phyloP scores from a whole-genome alignment of 352 stramenopile genomes.

The Aphanomyces astaci region DNA sequence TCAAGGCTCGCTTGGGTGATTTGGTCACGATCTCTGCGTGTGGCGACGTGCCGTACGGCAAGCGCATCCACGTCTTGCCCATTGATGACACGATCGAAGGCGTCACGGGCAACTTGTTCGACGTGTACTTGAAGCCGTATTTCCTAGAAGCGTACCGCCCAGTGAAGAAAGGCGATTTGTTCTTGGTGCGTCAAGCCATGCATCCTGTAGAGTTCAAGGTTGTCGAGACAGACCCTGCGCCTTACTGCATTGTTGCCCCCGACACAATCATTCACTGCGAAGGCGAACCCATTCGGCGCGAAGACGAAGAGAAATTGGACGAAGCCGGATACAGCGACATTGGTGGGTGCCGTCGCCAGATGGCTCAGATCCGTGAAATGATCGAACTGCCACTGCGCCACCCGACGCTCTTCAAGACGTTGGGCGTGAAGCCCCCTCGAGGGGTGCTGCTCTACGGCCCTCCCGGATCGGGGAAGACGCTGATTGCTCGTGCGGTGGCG shows the following conservation, averaged over 20 bases:
- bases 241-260: slow-evolving; percentile 97
- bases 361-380: slow-evolving; percentile 99
- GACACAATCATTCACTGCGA: slow-evolving; percentile 99
- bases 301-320: slow-evolving; percentile 99
- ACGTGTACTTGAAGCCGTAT: slow-evolving; percentile 99
- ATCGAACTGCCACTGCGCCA: slow-evolving; percentile 98
- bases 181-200: slow-evolving; percentile 98
- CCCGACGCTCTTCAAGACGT: slow-evolving; percentile 97
- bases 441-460: slow-evolving; percentile 99
- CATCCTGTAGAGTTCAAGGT: slow-evolving; percentile 99
- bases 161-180: slow-evolving; percentile 98
- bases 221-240: slow-evolving; percentile 96
- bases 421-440: slow-evolving; percentile 98
- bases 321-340: slow-evolving; percentile 99
- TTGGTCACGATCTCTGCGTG: slow-evolving; percentile 95
- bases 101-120: slow-evolving; percentile 99
- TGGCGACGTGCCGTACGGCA: slow-evolving; percentile 97
- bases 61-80: slow-evolving; percentile 97
- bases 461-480: slow-evolving; percentile 97
- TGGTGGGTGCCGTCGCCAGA: slow-evolving; percentile 96
- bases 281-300: slow-evolving; percentile 95
- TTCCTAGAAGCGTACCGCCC: slow-evolving; percentile 99
- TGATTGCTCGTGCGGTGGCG: slow-evolving; percentile 97
- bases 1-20: slow-evolving; percentile 96
- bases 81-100: slow-evolving; percentile 99